phyloP scores from a whole-genome alignment of 1,284 basidiomycete genomes.

The Tetrapyrgos nigripes region DNA sequence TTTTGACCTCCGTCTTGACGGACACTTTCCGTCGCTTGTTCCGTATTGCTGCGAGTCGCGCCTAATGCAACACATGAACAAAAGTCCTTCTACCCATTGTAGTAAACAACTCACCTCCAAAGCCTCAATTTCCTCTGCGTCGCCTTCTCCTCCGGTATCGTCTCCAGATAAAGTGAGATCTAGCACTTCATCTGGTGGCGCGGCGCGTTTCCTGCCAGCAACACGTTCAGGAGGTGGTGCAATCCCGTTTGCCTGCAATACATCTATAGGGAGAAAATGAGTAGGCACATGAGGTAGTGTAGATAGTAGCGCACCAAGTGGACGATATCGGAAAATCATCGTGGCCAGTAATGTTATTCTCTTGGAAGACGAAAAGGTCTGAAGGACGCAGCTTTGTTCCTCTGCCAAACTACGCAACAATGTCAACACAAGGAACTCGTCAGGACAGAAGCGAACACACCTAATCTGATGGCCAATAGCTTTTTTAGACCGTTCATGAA shows the following conservation, averaged over 20 bases:
- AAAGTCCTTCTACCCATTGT: no score
- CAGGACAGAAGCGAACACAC: conserved; percentile 29
- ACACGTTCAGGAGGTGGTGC: neutral
- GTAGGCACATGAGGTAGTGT: conserved; percentile 3
- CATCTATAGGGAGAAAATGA: neutral
- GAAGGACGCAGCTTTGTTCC: neutral
- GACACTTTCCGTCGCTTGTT: no score
- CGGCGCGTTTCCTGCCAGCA: neutral
- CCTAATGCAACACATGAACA: no score
- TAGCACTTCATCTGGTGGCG: no score
- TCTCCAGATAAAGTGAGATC: no score
- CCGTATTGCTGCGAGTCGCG: no score
- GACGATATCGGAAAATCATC: conserved; percentile 35
- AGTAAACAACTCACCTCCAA: no score
- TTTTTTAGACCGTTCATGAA: conserved; percentile 47
- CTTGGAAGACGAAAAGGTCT: neutral
- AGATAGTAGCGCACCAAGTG: conserved; percentile 24
- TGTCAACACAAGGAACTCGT: neutral
- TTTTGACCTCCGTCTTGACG: neutral
- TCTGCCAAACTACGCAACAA: neutral
- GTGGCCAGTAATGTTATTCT: conserved; percentile 12
- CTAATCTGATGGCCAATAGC: conserved; percentile 40
- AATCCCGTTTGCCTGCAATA: conserved; percentile 11
- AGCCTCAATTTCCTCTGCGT: no score
- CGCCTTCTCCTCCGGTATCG: no score